Evolutionary conservation across 163 green algal genomes (phyloP).

Genomic region (Scenedesmus sp.): DNA sequence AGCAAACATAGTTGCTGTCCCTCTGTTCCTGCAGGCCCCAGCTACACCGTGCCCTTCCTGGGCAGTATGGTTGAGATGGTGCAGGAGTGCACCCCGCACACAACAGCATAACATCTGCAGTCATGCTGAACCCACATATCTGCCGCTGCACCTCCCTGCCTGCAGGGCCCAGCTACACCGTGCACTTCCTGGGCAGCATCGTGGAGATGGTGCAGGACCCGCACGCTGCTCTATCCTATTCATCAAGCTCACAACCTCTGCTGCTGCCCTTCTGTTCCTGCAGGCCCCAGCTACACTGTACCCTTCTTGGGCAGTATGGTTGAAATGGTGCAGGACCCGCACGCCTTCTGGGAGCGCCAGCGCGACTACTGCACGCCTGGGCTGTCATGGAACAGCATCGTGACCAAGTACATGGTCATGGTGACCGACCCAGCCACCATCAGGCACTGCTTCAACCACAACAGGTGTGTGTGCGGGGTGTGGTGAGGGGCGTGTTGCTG

Average conservation of each 20-base stretch:
- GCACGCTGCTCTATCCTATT: conserved; percentile 49
- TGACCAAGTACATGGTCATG: conserved; percentile 88
- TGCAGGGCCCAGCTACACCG: conserved; percentile 69
- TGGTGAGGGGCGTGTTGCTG: background rate
- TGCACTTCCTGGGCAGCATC: conserved; percentile 81
- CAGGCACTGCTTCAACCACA: conserved; percentile 75
- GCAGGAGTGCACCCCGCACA: no score
- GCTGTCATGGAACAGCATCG: conserved; percentile 80
- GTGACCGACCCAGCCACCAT: conserved; percentile 83
- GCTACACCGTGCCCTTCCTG: no score
- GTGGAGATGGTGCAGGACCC: conserved; percentile 89
- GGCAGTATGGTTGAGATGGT: no score
- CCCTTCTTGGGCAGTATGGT: conserved; percentile 86
- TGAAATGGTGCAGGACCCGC: conserved; percentile 89
- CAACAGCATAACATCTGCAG: no score
- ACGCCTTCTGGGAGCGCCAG: conserved; percentile 89
- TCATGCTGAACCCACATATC: no score
- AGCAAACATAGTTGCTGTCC: no score
- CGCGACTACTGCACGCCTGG: conserved; percentile 71
- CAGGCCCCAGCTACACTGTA: conserved; percentile 71
- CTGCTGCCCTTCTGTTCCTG: background rate
- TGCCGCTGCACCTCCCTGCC: background rate
- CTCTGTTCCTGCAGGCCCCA: no score
- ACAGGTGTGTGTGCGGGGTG: conserved; percentile 35
- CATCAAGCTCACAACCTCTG: background rate